Base-by-base conservation (phyloP, 2,329 filamentous ascomycete species). In the Aspergillus pseudoterreus region DNA sequence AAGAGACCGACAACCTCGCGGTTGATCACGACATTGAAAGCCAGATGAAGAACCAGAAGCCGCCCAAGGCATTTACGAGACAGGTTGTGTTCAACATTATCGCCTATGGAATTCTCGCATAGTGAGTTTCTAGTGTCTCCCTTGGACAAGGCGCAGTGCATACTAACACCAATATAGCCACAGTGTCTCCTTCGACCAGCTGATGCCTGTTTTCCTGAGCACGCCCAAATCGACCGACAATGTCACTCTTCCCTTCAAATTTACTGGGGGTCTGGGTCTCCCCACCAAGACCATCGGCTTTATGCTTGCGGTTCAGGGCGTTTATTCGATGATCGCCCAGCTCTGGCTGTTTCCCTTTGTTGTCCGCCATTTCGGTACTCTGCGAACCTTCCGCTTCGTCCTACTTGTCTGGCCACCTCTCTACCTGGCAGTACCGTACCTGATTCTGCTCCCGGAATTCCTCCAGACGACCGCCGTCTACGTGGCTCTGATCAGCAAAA, bases 161-260 rank as follows among this genome's bases (percentile, higher is more conserved):
- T 78, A 53, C 59, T 60, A 46, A 63, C 64, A 67, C 64, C 44
- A 42, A 11, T 55, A 38, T 64, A 96, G 92, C 75, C 92, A 97
- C 74, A 96, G 92, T 11, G 96, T 99, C 73, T 95, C 92, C 0
- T 94, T 95, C 62, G 94, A 99, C 71, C 89, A 96, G 65, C 81
- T 97, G 45, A 85, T 97, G 61, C 92, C 94, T 0, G 88, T 96
- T 2, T 90, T 99, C 61, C 83, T 99, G 65, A 92, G 88, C 70
- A 89, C 89, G 42, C 68, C 79, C 63, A 66, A 80, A 64, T 71
- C 82, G 65, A 56, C 77, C 24, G 68, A 71, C 14, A 61, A 72
- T n/a, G 72, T 77, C 63, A 57, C 79, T 11, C 80, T 96, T 2
- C 92, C 92, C 0, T 94, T 99, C 77, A 87, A 88, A 62, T 97